These are phyloP conservation scores for Diaporthe caulivora DNA, from an alignment of 2,329 filamentous ascomycete species.

Conservation along the genomic window DNA sequence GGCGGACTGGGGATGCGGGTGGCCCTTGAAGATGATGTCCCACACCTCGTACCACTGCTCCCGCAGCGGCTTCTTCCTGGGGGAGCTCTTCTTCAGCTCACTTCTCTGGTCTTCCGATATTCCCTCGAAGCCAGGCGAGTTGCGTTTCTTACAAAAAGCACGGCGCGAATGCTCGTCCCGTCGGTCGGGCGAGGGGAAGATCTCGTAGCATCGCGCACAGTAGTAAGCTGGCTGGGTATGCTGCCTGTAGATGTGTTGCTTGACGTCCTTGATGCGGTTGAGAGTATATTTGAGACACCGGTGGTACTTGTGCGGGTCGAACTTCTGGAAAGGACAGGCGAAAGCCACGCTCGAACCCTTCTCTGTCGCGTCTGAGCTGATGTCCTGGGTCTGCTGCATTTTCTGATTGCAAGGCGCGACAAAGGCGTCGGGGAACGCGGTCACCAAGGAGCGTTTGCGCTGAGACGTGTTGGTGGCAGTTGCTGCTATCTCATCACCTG, in stretches of 20 bases:
- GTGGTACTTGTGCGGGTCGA: neutral
- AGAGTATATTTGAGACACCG: constrained; percentile 8
- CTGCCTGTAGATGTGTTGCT: constrained; percentile 15
- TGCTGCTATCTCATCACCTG: neutral
- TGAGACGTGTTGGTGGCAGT: neutral
- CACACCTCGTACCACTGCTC: constrained; percentile 22
- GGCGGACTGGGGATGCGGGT: neutral
- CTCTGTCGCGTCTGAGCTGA: neutral
- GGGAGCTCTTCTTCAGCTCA: neutral
- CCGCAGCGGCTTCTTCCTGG: neutral
- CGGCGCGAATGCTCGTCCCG: neutral
- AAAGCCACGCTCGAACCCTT: neutral
- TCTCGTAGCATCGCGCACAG: neutral
- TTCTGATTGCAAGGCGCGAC: neutral
- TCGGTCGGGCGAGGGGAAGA: neutral
- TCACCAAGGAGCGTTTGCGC: neutral
- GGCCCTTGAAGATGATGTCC: neutral
- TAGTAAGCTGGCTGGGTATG: neutral
- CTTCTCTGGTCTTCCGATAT: neutral
- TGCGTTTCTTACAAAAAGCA: neutral
- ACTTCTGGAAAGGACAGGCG: constrained; percentile 4
- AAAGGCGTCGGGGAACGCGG: neutral
- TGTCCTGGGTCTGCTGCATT: neutral
- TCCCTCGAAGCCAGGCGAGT: neutral
- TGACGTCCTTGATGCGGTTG: constrained; percentile 24